Evolutionary conservation across 2,329 filamentous ascomycete species (phyloP), one percentile per base, ranked within the genome.

Genomic region (Colletotrichum lini): DNA sequence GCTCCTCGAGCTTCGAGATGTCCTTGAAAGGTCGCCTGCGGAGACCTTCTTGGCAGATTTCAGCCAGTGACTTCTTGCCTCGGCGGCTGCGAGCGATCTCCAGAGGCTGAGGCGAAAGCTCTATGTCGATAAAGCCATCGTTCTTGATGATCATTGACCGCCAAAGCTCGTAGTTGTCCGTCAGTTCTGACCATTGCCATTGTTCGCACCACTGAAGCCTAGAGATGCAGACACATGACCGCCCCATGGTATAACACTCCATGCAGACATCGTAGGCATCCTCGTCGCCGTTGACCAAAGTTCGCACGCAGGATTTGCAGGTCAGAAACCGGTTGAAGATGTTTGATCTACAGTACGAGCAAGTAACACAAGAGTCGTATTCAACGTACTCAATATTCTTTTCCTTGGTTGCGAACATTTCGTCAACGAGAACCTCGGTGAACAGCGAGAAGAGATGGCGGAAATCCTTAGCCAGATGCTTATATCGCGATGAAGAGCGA

Each of bases 241-340:
- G 90, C 26, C 96, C 96, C 93, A 98, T 97, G n/a, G 91, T 93
- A 78, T 97, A 99, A 79, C 96, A 99, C 76, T 99, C 96, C 93
- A 99, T 95, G 78, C 96, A 99, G 26, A 99, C 88, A 79, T 99
- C 96, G 79, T 98, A 99, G 0, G 94, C 94, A 78, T 98, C 94
- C 66, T 94, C 92, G 18, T 88, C 90, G 42, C 91, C 93, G 70
- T 88, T 88, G 13, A 88, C 84, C 23, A 94, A 85, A 59, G 87
- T 85, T 45, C 92, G 87, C 56, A 94, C 89, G 79, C 96, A 99
- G 64, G 91, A 89, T 70, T 94, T 94, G 84, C 96, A 99, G 4
- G 95, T 98, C 30, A 99, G 83, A 78, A 99, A 99, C 3, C 95
- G 90, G 80, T 99, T 99, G 87, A 98, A 98, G 66, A 99, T 97